phyloP scores from a whole-genome alignment of 1,284 basidiomycete genomes.

The Trichosporon ovoides region DNA sequence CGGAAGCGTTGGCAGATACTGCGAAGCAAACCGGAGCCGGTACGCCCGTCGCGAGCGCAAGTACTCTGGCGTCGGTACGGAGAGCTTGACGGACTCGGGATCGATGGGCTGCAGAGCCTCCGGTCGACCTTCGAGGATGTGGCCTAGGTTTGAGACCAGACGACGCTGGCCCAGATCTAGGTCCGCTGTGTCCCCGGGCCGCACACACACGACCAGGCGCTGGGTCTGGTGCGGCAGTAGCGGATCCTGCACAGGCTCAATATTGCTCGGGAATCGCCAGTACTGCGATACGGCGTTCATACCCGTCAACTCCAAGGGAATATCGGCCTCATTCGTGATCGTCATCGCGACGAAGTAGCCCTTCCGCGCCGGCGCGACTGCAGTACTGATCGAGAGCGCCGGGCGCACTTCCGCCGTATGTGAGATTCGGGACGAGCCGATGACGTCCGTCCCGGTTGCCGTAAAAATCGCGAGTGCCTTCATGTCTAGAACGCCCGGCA shows the following conservation, averaged over 20 bases:
- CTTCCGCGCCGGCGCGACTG: conserved; percentile 4
- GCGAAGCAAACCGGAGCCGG: conserved; percentile 41
- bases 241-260: not conserved
- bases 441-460: conserved; percentile 13
- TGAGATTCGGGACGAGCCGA: conserved; percentile 16
- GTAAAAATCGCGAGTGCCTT: conserved; percentile 27
- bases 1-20: conserved; percentile 62
- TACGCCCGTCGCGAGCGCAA: conserved; percentile 21
- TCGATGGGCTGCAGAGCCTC: conserved; percentile 9
- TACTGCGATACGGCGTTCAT: conserved; percentile 8
- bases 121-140: conserved; percentile 27
- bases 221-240: conserved; percentile 35
- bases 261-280: not conserved
- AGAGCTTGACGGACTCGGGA: conserved; percentile 1
- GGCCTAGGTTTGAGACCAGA: conserved; percentile 27
- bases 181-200: not conserved
- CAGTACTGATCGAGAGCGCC: conserved; percentile 7
- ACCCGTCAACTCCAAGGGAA: conserved; percentile 6
- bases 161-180: conserved; percentile 24
- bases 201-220: conserved; percentile 18
- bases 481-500: conserved; percentile 25
- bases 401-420: conserved; percentile 22
- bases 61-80: conserved; percentile 17
- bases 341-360: conserved; percentile 14
- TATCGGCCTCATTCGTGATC: conserved; percentile 12